Evolutionary conservation across 2,329 filamentous ascomycete genomes (phyloP).

Genomic region (Colletotrichum tropicale): DNA sequence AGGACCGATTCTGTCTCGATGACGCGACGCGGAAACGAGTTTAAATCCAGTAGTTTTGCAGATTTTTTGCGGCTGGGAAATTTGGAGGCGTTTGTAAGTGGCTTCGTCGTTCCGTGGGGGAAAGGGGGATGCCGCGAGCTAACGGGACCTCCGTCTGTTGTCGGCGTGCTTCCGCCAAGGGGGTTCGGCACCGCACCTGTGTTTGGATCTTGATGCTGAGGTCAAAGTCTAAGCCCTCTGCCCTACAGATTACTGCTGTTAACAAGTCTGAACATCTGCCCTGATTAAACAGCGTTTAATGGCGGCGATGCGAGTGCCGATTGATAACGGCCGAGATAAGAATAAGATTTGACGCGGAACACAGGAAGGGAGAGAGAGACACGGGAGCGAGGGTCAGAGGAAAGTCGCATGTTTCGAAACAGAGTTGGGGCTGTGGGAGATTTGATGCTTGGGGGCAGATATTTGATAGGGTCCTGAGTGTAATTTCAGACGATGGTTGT

Average conservation of each 20-base stretch:
- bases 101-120: not conserved
- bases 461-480: not conserved
- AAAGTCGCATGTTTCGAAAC: constrained; percentile 12
- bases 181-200: not conserved
- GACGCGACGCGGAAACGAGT: not conserved
- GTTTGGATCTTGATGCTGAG: not conserved
- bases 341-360: not conserved
- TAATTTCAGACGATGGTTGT: not conserved
- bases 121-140: not conserved
- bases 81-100: not conserved
- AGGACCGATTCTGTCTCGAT: not conserved
- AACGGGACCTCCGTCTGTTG: not conserved
- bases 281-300: too few relatives aligned
- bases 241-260: too few relatives aligned
- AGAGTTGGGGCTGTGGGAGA: not conserved
- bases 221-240: not conserved
- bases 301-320: not conserved
- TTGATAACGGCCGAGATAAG: not conserved
- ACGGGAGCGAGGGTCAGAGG: not conserved
- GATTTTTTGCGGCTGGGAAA: not conserved
- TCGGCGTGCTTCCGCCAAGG: not conserved
- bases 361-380: not conserved
- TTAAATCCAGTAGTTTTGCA: not conserved
- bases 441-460: not conserved
- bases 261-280: too few relatives aligned